These are phyloP conservation scores for Amphichorda felina DNA, from an alignment of 2,329 filamentous ascomycete genomes.

Conservation along the genomic window DNA sequence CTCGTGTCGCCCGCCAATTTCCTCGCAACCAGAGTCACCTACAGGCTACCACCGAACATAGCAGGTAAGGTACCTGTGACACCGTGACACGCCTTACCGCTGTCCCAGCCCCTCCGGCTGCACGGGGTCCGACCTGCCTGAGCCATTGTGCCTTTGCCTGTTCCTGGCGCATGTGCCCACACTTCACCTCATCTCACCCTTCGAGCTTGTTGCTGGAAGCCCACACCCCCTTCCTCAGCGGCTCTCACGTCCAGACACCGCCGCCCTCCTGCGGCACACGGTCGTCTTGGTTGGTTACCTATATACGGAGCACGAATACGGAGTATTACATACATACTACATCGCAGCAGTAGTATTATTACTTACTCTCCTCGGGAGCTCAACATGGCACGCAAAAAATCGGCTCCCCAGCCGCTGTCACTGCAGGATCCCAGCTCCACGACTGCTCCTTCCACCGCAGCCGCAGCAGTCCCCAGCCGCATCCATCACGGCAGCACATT, in stretches of 20 bases:
- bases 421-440: constrained; percentile 28
- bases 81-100: constrained; percentile 1
- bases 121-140: neutral
- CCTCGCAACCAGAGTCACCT: too few species aligned
- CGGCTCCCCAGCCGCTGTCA: constrained; percentile 46
- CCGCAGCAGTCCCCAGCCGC: constrained; percentile 2
- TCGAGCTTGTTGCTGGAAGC: too few species aligned
- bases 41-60: too few species aligned
- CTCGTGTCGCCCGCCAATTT: neutral
- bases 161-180: too few species aligned
- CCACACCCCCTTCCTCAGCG: too few species aligned
- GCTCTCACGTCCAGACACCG: too few species aligned
- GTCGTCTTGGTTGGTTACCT: neutral
- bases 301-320: neutral
- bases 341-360: neutral
- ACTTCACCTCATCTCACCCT: too few species aligned
- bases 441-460: constrained; percentile 2
- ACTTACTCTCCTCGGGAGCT: neutral
- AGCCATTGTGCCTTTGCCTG: too few species aligned
- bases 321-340: neutral
- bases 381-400: constrained; percentile 41
- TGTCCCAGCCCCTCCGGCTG: neutral
- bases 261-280: neutral
- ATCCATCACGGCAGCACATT: constrained; percentile 6
- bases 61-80: too few species aligned